Evolutionary conservation across 73 alveolate genomes (phyloP).

Genomic region (Paramecium primaurelia): DNA sequence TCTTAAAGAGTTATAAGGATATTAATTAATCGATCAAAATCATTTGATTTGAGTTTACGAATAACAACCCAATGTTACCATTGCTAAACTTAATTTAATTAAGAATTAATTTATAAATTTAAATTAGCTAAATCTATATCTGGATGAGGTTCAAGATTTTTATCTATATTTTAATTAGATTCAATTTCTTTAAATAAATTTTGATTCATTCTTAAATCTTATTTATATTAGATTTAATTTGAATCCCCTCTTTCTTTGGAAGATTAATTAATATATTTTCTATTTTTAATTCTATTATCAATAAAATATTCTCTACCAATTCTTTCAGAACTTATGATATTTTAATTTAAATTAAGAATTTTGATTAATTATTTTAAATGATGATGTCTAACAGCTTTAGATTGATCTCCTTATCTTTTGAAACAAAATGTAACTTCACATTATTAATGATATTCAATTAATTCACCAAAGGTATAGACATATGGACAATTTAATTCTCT

Average conservation of each 20-base stretch:
- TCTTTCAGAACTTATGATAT: neutral
- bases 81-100: neutral
- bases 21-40: neutral
- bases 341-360: neutral
- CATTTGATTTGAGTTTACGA: neutral
- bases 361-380: neutral
- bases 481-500: neutral
- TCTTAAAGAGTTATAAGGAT: neutral
- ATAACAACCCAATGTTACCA: neutral
- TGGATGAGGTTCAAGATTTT: neutral
- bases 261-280: neutral
- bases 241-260: neutral
- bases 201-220: neutral
- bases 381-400: neutral
- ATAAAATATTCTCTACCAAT: neutral
- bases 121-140: neutral
- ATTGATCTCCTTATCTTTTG: neutral
- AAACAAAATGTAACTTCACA: conserved; percentile 7
- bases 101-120: neutral
- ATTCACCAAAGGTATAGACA: neutral
- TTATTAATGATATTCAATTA: neutral
- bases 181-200: neutral
- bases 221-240: neutral
- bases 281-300: neutral
- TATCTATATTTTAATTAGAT: neutral